phyloP scores from a whole-genome alignment of 176 grass and related monocot species.

The Triticum monococcum region DNA sequence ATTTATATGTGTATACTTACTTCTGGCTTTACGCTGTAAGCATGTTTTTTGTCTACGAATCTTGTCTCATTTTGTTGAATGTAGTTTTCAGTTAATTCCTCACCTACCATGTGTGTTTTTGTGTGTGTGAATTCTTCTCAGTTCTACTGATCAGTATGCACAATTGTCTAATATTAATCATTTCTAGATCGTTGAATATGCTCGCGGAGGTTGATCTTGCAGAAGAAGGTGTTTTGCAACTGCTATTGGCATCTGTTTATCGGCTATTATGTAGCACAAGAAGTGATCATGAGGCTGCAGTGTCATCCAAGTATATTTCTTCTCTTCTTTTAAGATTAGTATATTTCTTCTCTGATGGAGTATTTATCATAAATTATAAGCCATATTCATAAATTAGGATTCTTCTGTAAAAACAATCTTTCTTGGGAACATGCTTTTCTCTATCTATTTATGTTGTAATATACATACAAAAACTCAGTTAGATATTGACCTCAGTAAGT shows the following conservation, averaged over 20 bases:
- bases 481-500: neutral
- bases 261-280: constrained; percentile 58
- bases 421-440: neutral
- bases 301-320: constrained; percentile 71
- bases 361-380: constrained; percentile 3
- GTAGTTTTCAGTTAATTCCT: constrained; percentile 1
- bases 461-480: neutral
- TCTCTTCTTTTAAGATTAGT: constrained; percentile 34
- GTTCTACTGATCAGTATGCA: constrained; percentile 21
- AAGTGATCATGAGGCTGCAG: constrained; percentile 61
- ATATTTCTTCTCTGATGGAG: constrained; percentile 37
- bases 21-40: neutral
- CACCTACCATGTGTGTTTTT: neutral
- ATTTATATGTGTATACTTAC: constrained; percentile 1
- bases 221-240: constrained; percentile 90
- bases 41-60: neutral
- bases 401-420: constrained; percentile 22
- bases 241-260: constrained; percentile 76
- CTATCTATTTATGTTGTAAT: constrained; percentile 20
- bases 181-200: constrained; percentile 80
- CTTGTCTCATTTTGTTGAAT: neutral
- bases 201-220: constrained; percentile 83
- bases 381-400: constrained; percentile 18
- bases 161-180: constrained; percentile 26
- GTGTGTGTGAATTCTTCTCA: neutral